Conservation (phyloP, 2,329 filamentous ascomycete species). For the Botryotinia narcissicola region DNA sequence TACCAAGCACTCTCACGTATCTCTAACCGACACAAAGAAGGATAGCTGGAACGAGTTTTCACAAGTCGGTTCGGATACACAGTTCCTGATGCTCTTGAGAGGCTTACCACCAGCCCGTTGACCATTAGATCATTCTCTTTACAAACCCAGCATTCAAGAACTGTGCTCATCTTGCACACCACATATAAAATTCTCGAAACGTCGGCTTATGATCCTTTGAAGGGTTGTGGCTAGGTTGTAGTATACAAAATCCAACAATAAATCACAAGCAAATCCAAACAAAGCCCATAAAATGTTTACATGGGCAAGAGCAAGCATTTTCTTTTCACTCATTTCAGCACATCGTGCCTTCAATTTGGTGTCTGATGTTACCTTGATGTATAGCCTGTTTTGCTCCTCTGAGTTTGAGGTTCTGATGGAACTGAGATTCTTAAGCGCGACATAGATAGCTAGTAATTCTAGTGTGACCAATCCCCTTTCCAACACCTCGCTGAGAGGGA, state of each 20-base stretch:
- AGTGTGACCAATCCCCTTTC: neutral
- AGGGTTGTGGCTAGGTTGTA: neutral
- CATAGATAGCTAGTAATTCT: neutral
- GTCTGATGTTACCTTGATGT: neutral
- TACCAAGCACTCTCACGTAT: neutral
- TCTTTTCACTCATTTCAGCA: neutral
- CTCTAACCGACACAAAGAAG: neutral
- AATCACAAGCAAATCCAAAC: neutral
- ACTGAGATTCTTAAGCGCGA: neutral
- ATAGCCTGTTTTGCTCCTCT: no score
- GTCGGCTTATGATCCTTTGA: neutral
- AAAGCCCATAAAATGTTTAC: neutral
- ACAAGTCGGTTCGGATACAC: neutral
- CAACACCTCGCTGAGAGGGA: neutral
- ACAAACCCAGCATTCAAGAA: neutral
- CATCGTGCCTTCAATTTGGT: neutral
- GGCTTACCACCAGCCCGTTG: neutral
- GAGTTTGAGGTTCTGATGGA: no score
- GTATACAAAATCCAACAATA: neutral
- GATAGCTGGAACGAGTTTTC: no score
- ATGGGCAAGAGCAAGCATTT: neutral
- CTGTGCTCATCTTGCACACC: no score
- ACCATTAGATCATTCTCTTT: neutral
- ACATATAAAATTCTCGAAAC: neutral
- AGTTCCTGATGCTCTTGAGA: neutral